Evolutionary conservation across 805 yeast species (phyloP).

Genomic region (Candida piceae): DNA sequence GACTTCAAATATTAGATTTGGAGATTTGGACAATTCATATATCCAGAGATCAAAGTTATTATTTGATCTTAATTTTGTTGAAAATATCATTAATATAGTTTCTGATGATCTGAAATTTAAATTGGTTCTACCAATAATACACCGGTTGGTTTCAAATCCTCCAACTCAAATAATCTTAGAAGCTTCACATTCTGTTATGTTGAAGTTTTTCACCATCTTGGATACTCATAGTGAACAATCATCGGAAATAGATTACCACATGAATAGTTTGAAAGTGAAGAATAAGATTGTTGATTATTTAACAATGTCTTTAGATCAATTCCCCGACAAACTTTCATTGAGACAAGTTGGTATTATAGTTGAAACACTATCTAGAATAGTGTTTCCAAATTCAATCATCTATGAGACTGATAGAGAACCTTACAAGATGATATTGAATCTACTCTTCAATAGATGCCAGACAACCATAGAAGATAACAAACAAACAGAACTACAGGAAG

Average conservation of each 20-base stretch:
- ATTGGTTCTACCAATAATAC: constrained; percentile 22
- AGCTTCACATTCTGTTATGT: constrained; percentile 58
- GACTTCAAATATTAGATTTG: constrained; percentile 21
- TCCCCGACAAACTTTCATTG: constrained; percentile 50
- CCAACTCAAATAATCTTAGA: constrained; percentile 39
- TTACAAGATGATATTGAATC: constrained; percentile 35
- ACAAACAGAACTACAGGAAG: background rate
- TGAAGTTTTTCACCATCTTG: constrained; percentile 26
- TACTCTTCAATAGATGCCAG: constrained; percentile 38
- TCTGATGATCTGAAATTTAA: constrained; percentile 31
- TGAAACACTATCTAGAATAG: constrained; percentile 46
- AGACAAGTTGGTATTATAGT: constrained; percentile 54
- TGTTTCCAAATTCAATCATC: constrained; percentile 33
- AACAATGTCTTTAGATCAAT: constrained; percentile 44
- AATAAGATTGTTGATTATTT: constrained; percentile 35
- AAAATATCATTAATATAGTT: constrained; percentile 33
- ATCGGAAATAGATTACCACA: constrained; percentile 15
- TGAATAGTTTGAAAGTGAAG: constrained; percentile 10
- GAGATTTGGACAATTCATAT: constrained; percentile 27
- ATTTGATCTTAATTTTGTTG: constrained; percentile 44
- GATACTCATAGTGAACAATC: constrained; percentile 15
- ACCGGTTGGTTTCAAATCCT: constrained; percentile 17
- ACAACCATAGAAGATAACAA: constrained; percentile 10
- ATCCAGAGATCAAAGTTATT: constrained; percentile 35
- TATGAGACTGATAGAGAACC: constrained; percentile 25